A percentile compares a stretch with the other conserved stretches of the same genome.
phyloP scores from a whole-genome alignment of 2,329 filamentous ascomycete species.

The Arachnomyces sp. region DNA sequence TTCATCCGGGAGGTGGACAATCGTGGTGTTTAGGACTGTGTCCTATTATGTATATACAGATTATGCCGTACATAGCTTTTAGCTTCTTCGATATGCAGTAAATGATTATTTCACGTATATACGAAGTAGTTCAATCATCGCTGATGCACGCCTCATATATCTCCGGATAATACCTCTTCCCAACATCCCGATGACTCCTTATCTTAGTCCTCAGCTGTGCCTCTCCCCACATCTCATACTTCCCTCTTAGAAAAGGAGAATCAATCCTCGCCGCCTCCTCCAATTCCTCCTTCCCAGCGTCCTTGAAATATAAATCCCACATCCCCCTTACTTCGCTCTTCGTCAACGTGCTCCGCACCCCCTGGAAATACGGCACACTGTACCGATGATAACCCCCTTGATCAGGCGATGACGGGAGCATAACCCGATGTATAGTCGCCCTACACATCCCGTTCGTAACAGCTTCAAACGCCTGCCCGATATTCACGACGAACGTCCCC shows the following conservation, averaged over 20 bases:
- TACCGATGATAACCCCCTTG: slow-evolving; percentile 24
- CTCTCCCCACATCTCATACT: slow-evolving; percentile 49
- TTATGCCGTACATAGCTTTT: too few relatives aligned
- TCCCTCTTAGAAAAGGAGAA: slow-evolving; percentile 42
- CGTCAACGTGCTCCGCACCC: slow-evolving; percentile 40
- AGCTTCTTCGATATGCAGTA: too few relatives aligned
- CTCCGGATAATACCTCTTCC: slow-evolving; percentile 39
- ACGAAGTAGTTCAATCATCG: slow-evolving; percentile 23
- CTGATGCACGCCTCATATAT: slow-evolving; percentile 43
- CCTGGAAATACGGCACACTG: slow-evolving; percentile 42
- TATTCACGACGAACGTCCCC: slow-evolving; percentile 37
- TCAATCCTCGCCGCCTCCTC: slow-evolving; percentile 36
- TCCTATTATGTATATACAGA: too few relatives aligned
- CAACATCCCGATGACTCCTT: slow-evolving; percentile 44
- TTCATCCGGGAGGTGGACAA: too few relatives aligned
- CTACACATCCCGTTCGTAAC: slow-evolving; percentile 38
- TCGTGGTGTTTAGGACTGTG: too few relatives aligned
- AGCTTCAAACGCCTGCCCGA: slow-evolving; percentile 35
- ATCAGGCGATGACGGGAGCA: slow-evolving; percentile 26
- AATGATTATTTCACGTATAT: too few relatives aligned
- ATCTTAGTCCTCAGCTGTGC: slow-evolving; percentile 48
- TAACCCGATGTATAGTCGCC: slow-evolving; percentile 35
- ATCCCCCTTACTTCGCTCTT: slow-evolving; percentile 35
- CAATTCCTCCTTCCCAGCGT: slow-evolving; percentile 22
- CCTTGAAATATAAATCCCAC: slow-evolving; percentile 15